These are phyloP conservation scores for Penicillium manginii DNA, from an alignment of 495 filamentous ascomycete species.

Conservation along the genomic window DNA sequence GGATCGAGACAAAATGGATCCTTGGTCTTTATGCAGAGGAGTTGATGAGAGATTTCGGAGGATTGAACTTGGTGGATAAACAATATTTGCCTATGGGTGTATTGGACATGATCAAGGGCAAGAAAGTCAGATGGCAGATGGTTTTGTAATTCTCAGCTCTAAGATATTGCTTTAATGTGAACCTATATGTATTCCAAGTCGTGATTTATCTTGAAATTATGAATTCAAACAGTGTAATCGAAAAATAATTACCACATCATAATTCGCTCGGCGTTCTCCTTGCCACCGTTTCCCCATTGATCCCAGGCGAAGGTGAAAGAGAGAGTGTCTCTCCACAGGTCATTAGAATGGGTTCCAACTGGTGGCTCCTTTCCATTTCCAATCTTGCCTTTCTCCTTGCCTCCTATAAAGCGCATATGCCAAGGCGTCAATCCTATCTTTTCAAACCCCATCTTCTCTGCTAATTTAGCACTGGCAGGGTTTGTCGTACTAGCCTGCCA, in stretches of 20 bases:
- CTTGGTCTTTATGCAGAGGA: constrained; percentile 54
- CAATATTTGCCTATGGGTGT: constrained; percentile 58
- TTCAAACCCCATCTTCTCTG: constrained; percentile 28
- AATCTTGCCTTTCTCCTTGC: constrained; percentile 19
- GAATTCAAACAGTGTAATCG: background rate
- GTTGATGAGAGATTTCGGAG: constrained; percentile 52
- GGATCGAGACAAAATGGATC: constrained; percentile 51
- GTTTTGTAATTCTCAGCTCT: constrained; percentile 18
- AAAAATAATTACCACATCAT: constrained; percentile 11
- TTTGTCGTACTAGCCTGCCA: constrained; percentile 25
- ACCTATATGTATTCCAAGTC: background rate
- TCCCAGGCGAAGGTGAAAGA: constrained; percentile 25
- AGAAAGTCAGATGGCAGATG: constrained; percentile 59
- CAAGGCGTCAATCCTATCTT: constrained; percentile 20
- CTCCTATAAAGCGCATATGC: constrained; percentile 28
- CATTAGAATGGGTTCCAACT: constrained; percentile 19
- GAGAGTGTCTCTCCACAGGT: constrained; percentile 29
- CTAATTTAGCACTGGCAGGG: constrained; percentile 19
- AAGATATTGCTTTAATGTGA: background rate
- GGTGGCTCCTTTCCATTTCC: constrained; percentile 23
- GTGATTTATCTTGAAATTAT: background rate
- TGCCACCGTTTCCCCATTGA: constrained; percentile 15
- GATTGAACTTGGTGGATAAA: constrained; percentile 56
- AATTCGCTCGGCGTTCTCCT: constrained; percentile 2
- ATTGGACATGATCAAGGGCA: constrained; percentile 54